Evolutionary conservation across 2,329 filamentous ascomycete genomes (phyloP), one percentile per base, ranked within the genome.

Genomic region (Diaporthe eres): DNA sequence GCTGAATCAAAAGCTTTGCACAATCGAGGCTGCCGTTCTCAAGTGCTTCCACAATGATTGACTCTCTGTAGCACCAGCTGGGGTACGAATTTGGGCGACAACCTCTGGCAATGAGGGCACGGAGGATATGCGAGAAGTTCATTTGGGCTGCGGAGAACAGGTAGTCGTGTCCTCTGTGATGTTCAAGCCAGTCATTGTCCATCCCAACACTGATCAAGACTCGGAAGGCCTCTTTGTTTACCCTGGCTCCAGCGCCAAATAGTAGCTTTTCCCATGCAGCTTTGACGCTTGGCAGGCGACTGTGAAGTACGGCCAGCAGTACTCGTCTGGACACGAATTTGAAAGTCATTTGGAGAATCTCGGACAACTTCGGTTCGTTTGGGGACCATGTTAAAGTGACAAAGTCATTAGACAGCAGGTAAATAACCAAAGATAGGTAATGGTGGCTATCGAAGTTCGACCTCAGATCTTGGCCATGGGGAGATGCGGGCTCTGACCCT

Each of bases 41-140:
- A 4, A 72, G 28, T 17, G 70, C 53, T 19, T 28, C 25, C 10
- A 49, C 1, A 10, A 72, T 60, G 1, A 53, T 25, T n/a, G 61
- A 13, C 42, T 6, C 0, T 4, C 9, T 1, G n/a, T 31, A 13
- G 6, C 15, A 13, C 9, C 7, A 6, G 0, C 42, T 34, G 6
- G 28, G n/a, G 3, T 9, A n/a, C 4, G 6, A 17, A 10, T 71
- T 19, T 7, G 34, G 5, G 22, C 55, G 70, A 37, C 42, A 60
- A 12, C 70, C 70, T 9, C n/a, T 58, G 1, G 6, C 5, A 4
- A 72, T 13, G 0, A 72, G 42, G 13, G 12, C 9, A 6, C 12
- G 3, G 42, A 61, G 10, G 6, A 60, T n/a, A 7, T 60, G 13
- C 22, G 10, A 4, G 19, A 42, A 60, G 6, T 49, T 19, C 19